Base-by-base conservation (phyloP, 1,284 basidiomycete species). In the Amylostereum areolatum region DNA sequence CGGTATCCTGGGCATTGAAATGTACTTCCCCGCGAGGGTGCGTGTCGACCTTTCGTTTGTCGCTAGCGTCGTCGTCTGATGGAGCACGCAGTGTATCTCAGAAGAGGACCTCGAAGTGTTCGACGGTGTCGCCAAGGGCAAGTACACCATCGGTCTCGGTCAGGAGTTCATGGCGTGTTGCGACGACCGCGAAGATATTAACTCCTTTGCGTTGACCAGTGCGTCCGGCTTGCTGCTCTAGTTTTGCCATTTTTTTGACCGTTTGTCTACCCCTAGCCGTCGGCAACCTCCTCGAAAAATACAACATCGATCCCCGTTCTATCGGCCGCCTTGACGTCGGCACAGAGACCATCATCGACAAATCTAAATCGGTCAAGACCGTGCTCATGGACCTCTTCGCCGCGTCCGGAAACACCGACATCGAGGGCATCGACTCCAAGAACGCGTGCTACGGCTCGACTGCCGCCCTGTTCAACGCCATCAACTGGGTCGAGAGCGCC, bases 371-470 rank as follows among this genome's bases (percentile, higher is more conserved):
- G 29, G 94, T 95, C 71, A 99, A 99, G 75, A 98, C 97, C 3
- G 85, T 93, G 51, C 82, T 99, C 55, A 99, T 99, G 96, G 92
- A 97, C 71, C 86, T 99, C 60, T 99, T 99, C 64, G 84, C 85
- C 42, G 80, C 80, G 50, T 81, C 86, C 34, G 96, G 93, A 56
- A 99, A 99, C 83, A 84, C 83, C 61, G 96, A 99, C 67, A 94
- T 99, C 55, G 96, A 99, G 73, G 96, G 96, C 59, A 89, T 99
- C 65, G 96, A 99, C 76, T 94, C 91, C 52, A 99, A 99, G 77
- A 99, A 99, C 67, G 96, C 96, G 24, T 99, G 96, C 77, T 99
- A 99, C 67, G 96, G 96, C 44, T 96, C 93, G 37, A 99, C 96
- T 27, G 96, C 96, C 43, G 96, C 96, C 3, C 82, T 99, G 53